A percentile compares a stretch with the other conserved stretches of the same genome.
Conservation (phyloP, 2,329 filamentous ascomycete genomes). For the Plectosphaerella cucumerina region DNA sequence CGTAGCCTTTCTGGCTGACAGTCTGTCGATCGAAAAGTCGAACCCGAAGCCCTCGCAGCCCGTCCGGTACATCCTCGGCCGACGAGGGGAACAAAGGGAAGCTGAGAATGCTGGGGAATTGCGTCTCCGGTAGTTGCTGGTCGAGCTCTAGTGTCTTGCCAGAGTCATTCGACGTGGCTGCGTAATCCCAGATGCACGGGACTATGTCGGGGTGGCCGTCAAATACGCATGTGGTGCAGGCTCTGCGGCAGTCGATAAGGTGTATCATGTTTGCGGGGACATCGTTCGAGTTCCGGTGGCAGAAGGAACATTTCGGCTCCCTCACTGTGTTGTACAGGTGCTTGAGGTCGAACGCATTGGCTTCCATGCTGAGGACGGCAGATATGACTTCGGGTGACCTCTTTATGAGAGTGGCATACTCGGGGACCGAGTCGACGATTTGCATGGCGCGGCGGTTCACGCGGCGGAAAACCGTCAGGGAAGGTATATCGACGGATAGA, state of each 20-base stretch:
- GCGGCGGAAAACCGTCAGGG: conserved; percentile 27
- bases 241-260: conserved; percentile 29
- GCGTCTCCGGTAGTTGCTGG: too few species aligned
- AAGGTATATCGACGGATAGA: conserved; percentile 22
- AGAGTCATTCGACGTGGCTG: too few species aligned
- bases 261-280: conserved; percentile 33
- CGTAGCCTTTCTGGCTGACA: too few species aligned
- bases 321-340: not conserved
- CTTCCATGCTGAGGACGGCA: conserved; percentile 17
- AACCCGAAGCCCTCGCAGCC: too few species aligned
- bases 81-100: too few species aligned
- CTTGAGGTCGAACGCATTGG: not conserved
- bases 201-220: too few species aligned
- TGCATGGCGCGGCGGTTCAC: conserved; percentile 27
- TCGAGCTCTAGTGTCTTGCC: too few species aligned
- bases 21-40: too few species aligned
- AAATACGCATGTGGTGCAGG: conserved; percentile 36
- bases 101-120: too few species aligned
- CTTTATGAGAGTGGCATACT: conserved; percentile 24
- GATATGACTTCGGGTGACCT: conserved; percentile 25
- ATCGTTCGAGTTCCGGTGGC: conserved; percentile 22
- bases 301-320: too few species aligned
- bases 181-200: too few species aligned
- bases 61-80: too few species aligned
- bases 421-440: conserved; percentile 28